Base-by-base conservation (phyloP, 495 filamentous ascomycete species). In the Aspergillus olivimuriae region DNA sequence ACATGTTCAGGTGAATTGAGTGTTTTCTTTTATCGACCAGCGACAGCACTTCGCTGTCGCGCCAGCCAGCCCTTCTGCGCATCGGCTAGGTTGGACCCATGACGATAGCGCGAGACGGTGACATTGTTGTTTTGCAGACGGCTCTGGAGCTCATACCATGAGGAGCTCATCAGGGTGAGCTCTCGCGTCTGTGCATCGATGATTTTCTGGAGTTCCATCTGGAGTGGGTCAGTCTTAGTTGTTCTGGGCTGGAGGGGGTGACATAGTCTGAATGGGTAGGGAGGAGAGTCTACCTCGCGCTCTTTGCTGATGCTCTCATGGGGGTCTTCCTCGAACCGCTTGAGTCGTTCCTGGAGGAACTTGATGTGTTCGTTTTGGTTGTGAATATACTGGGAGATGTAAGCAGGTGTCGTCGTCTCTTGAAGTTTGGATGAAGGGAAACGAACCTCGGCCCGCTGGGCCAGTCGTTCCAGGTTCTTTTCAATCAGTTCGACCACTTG, bases 121-220 rank as follows among this genome's bases (percentile, higher is more conserved):
- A 95, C 84, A 51, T 84, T 88, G 63, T 90, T 94, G 64, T 84
- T 89, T 66, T 96, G 90, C 48, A 95, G 61, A 30, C 91, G 75
- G 55, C 76, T 80, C 11, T 87, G 77, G 31, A 96, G 76, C 52
- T 95, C 87, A 63, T 95, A 94, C 87, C 87, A 98, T 9, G 92
- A 90, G 3, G 83, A 89, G 22, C 83, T 73, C 46, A 98, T 88
- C 62, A 97, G 78, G 39, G 70, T 72, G 50, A 89, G 87, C 65
- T 98, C 92, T 44, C 85, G 81, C 14, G 63, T 51, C 58, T 86
- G 77, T 34, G 88, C 73, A 44, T 83, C 84, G 52, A 83, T 82
- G 47, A 80, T 81, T 43, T 71, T 66, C 45, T 82, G 68, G 31
- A 84, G 78, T 52, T 75, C 70, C 53, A 76, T 66, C 55, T 78